Evolutionary conservation across 1,284 basidiomycete species (phyloP), one percentile per base, ranked within the genome.

Genomic region (Golubevia pallescens): DNA sequence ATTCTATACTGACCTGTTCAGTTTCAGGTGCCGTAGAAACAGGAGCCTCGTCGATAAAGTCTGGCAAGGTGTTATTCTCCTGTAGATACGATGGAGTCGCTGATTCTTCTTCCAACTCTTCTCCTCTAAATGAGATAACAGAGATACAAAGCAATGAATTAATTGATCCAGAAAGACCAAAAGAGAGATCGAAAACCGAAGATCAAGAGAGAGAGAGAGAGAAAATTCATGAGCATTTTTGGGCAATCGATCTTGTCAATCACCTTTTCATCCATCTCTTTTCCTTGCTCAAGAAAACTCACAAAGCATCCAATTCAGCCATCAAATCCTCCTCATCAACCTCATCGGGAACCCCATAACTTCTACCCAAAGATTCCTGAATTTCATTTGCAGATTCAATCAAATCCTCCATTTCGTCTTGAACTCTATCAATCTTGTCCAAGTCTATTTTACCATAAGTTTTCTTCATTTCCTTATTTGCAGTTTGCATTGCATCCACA

Each of bases 391-490:
- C 94, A 86, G 96, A 93, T 80, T 99, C 97, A 69, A 99, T 88
- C 67, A 99, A 86, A 71, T 99, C 97, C 84, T 98, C 95, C 95
- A 99, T 98, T 69, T 99, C 96, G 86, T 85, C 82, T 62, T 85
- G 80, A 64, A 82, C 76, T n/a, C n/a, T n/a, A n/a, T n/a, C n/a
- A n/a, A 99, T 98, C 90, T 98, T 97, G 88, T 97, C 94, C 72
- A 99, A 91, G 85, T 99, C 92, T 72, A 99, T 92, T 87, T 96
- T 97, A 60, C 96, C 95, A 85, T 99, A 99, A 87, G 98, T 96
- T 86, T 92, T 94, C 87, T 90, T 91, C 88, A 99, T 90, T 87
- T 98, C 95, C 88, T 97, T 97, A 88, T 98, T 98, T 19, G 97
- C 95, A n/a, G 90, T 86, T 84, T 94, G 91, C 95, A 99, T 98